phyloP scores from a whole-genome alignment of 1,139 yeast species.

The Wickerhamomyces sp. region DNA sequence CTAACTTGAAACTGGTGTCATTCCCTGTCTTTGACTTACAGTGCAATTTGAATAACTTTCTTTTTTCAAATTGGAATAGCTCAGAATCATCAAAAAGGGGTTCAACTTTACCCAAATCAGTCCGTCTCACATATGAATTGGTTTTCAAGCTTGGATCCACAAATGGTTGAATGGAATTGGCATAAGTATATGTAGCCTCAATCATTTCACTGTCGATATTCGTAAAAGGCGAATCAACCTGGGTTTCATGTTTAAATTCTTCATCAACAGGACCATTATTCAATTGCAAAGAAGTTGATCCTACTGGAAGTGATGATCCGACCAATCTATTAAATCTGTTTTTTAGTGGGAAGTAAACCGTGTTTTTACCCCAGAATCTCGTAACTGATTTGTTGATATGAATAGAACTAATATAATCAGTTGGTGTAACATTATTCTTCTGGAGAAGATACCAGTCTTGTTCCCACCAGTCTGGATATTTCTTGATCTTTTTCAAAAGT shows the following conservation, averaged over 20 bases:
- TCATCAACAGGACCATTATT: neutral
- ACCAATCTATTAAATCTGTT: neutral
- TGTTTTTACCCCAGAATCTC: neutral
- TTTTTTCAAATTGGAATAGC: slow-evolving; percentile 4
- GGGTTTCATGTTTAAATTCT: neutral
- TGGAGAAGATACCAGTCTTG: slow-evolving; percentile 1
- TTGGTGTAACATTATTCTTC: neutral
- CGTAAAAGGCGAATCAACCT: neutral
- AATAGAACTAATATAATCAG: neutral
- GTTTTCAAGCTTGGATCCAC: slow-evolving; percentile 11
- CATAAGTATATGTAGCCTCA: neutral
- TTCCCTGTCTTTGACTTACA: neutral
- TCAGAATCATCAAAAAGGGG: neutral
- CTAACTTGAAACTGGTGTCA: slow-evolving; percentile 6
- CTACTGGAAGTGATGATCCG: slow-evolving; percentile 1
- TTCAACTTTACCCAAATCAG: slow-evolving; percentile 8
- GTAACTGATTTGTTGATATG: neutral
- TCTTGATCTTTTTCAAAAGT: neutral
- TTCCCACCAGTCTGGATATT: neutral
- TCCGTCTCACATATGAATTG: slow-evolving; percentile 4
- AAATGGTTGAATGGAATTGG: slow-evolving; percentile 5
- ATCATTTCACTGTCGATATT: slow-evolving; percentile 1
- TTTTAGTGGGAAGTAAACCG: slow-evolving; percentile 1
- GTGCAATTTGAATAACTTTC: slow-evolving; percentile 5
- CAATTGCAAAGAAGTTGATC: neutral